Evolutionary conservation across 805 yeast species (phyloP).

Genomic region (Metschnikowia continentalis): DNA sequence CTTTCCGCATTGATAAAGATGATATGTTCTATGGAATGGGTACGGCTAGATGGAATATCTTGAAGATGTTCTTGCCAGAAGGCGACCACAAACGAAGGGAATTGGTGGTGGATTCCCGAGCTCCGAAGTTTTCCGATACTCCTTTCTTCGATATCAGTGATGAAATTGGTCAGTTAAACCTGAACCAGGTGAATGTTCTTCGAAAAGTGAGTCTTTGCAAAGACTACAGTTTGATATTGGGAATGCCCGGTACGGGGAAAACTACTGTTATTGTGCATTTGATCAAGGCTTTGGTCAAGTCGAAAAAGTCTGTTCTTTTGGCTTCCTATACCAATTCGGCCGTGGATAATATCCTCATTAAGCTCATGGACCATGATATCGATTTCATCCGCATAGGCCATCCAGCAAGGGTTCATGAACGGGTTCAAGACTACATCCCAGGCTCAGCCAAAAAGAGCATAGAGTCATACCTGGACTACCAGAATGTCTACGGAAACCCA

Average conservation of each 20-base stretch:
- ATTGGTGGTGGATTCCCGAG: slow-evolving; percentile 50
- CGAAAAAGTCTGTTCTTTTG: slow-evolving; percentile 65
- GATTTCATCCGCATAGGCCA: slow-evolving; percentile 67
- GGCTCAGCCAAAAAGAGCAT: slow-evolving; percentile 28
- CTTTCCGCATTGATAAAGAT: slow-evolving; percentile 75
- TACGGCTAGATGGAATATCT: slow-evolving; percentile 68
- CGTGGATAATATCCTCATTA: slow-evolving; percentile 84
- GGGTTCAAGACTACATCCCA: slow-evolving; percentile 51
- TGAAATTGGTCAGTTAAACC: slow-evolving; percentile 44
- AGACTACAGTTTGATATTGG: slow-evolving; percentile 79
- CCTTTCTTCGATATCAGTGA: slow-evolving; percentile 21
- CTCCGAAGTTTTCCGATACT: slow-evolving; percentile 39
- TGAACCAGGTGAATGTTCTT: slow-evolving; percentile 70
- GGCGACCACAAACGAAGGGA: slow-evolving; percentile 44
- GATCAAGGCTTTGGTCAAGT: slow-evolving; percentile 54
- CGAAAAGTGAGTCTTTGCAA: slow-evolving; percentile 57
- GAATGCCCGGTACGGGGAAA: slow-evolving; percentile 99
- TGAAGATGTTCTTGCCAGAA: slow-evolving; percentile 58
- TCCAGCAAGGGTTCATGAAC: slow-evolving; percentile 55
- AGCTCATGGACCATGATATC: slow-evolving; percentile 42
- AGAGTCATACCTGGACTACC: slow-evolving; percentile 43
- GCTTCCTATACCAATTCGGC: slow-evolving; percentile 94
- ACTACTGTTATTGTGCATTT: slow-evolving; percentile 84
- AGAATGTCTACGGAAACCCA: slow-evolving; percentile 47
- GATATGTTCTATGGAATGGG: slow-evolving; percentile 72